Evolutionary conservation across 257 asterid genomes (phyloP).

Genomic region (Scutellaria minor): DNA sequence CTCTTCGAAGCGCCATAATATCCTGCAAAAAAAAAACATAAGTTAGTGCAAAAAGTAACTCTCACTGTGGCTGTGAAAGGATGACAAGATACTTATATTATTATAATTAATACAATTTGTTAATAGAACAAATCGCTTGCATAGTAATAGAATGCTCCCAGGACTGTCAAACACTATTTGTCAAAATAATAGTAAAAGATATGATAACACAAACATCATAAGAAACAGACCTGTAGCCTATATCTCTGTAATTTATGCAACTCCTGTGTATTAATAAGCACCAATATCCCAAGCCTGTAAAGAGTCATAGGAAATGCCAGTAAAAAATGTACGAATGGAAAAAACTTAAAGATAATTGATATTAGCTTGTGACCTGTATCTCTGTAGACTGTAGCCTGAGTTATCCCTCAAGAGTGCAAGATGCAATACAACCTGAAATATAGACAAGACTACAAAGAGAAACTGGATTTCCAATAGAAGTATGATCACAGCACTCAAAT

Average conservation of each 20-base stretch:
- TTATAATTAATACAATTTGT: background rate
- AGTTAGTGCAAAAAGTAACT: background rate
- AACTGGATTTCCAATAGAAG: conserved; percentile 7
- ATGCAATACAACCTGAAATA: conserved; percentile 33
- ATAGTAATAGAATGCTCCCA: conserved; percentile 1
- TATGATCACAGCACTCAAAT: conserved; percentile 1
- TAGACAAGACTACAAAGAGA: conserved; percentile 22
- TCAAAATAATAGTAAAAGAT: background rate
- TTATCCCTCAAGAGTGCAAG: conserved; percentile 12
- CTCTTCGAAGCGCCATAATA: background rate
- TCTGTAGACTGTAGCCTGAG: conserved; percentile 27
- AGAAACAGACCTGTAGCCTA: background rate
- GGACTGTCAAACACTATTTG: background rate
- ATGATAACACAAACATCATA: conserved; percentile 13
- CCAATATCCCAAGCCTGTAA: background rate
- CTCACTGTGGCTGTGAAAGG: conserved; percentile 5
- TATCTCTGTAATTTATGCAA: conserved; percentile 4
- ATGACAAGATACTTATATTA: background rate
- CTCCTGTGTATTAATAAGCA: conserved; percentile 2
- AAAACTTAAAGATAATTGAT: background rate
- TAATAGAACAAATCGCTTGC: background rate
- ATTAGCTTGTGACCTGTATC: conserved; percentile 14
- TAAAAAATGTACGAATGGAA: background rate
- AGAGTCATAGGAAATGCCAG: background rate
- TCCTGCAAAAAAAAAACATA: background rate